phyloP scores from a whole-genome alignment of 2,329 filamentous ascomycete species.

The Ophiostoma angusticollis region DNA sequence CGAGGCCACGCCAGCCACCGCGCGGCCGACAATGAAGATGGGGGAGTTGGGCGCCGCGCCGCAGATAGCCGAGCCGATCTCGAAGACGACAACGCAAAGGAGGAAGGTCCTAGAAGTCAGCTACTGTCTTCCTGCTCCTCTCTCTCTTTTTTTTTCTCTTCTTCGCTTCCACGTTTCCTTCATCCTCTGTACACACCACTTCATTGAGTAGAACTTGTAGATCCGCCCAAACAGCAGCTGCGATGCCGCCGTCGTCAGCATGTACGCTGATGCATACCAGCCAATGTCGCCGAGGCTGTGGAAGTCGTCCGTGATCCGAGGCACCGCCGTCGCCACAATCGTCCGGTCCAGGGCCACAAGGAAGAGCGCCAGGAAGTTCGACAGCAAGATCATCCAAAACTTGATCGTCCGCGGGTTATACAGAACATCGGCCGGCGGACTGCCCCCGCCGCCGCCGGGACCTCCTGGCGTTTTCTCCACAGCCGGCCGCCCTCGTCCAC shows the following conservation, averaged over 20 bases:
- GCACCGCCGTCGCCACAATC: slow-evolving; percentile 43
- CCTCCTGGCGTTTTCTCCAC: slow-evolving; percentile 1
- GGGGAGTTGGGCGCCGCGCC: slow-evolving; percentile 40
- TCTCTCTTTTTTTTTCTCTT: too few relatives aligned
- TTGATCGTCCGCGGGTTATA: slow-evolving; percentile 39
- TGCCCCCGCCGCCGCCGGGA: slow-evolving; percentile 7
- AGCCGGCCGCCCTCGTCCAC: too few relatives aligned
- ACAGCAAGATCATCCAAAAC: slow-evolving; percentile 43
- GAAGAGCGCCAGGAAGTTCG: slow-evolving; percentile 42
- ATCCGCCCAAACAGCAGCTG: slow-evolving; percentile 41
- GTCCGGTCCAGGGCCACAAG: slow-evolving; percentile 45
- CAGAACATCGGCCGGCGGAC: slow-evolving; percentile 21
- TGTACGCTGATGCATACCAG: slow-evolving; percentile 51
- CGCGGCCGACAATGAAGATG: slow-evolving; percentile 42
- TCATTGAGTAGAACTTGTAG: slow-evolving; percentile 40
- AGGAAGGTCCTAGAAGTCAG: slow-evolving; percentile 29
- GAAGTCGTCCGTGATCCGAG: slow-evolving; percentile 44
- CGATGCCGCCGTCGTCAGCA: slow-evolving; percentile 45
- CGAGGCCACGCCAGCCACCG: slow-evolving; percentile 42
- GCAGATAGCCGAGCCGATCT: slow-evolving; percentile 41
- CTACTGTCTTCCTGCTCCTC: too few relatives aligned
- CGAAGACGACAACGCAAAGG: slow-evolving; percentile 35
- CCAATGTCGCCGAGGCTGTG: slow-evolving; percentile 46
- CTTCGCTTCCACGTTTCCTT: too few relatives aligned
- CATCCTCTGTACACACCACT: slow-evolving; percentile 30